A percentile compares a stretch with the other conserved stretches of the same genome.
phyloP scores from a whole-genome alignment of 345 rosid species.

The Ceriops tagal region DNA sequence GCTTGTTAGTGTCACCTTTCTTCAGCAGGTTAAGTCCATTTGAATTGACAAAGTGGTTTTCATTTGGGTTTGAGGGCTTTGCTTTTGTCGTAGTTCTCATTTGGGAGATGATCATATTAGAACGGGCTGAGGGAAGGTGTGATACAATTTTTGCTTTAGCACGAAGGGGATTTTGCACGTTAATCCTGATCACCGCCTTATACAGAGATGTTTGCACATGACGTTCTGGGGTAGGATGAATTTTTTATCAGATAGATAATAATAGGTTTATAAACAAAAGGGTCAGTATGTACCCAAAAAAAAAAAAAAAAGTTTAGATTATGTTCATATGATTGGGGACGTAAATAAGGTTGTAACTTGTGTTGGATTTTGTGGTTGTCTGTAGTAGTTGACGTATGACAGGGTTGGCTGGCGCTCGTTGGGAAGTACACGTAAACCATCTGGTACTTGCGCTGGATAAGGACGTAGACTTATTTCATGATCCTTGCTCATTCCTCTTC shows the following conservation, averaged over 20 bases:
- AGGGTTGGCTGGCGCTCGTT: no score
- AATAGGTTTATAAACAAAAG: background rate
- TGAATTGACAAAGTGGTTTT: constrained; percentile 14
- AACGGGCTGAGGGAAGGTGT: constrained; percentile 15
- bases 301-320: constrained; percentile 1
- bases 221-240: background rate
- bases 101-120: constrained; percentile 6
- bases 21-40: constrained; percentile 15
- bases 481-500: no score
- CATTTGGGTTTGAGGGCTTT: constrained; percentile 14
- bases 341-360: constrained; percentile 9
- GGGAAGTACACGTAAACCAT: no score
- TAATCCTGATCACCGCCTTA: constrained; percentile 10
- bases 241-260: background rate
- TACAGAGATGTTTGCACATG: background rate
- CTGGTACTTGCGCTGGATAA: no score
- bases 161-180: constrained; percentile 11
- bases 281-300: background rate
- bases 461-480: no score
- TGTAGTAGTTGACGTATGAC: no score
- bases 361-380: no score
- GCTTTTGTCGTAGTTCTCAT: constrained; percentile 14
- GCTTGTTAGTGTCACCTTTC: constrained; percentile 6
- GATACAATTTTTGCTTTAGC: constrained; percentile 22
- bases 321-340: constrained; percentile 31